These are phyloP conservation scores for Aspergillus awamori DNA, from an alignment of 2,329 filamentous ascomycete species.

Conservation along the genomic window DNA sequence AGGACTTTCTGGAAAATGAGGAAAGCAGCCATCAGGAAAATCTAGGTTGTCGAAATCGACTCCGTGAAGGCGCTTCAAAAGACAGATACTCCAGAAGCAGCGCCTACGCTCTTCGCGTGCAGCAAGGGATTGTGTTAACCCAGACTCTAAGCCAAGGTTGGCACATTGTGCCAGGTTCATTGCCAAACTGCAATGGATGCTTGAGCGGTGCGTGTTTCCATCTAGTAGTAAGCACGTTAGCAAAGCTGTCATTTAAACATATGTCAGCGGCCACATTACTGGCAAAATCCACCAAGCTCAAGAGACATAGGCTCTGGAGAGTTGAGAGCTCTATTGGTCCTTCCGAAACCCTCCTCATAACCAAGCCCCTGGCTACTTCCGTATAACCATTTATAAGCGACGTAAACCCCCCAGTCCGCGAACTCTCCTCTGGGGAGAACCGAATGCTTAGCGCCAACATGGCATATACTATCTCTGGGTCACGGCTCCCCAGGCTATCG, in stretches of 20 bases:
- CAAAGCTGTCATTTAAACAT: neutral
- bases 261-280: slow-evolving; percentile 29
- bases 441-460: slow-evolving; percentile 48
- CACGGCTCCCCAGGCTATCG: slow-evolving; percentile 42
- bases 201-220: slow-evolving; percentile 50
- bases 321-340: slow-evolving; percentile 49
- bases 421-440: slow-evolving; percentile 40
- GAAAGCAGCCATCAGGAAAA: slow-evolving; percentile 38
- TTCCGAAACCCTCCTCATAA: slow-evolving; percentile 43
- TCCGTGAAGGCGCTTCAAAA: slow-evolving; percentile 50
- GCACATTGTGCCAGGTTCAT: slow-evolving; percentile 52
- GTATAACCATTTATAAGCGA: slow-evolving; percentile 41
- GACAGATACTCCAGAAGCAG: slow-evolving; percentile 49
- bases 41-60: slow-evolving; percentile 46
- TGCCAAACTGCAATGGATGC: slow-evolving; percentile 49
- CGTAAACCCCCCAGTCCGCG: slow-evolving; percentile 24
- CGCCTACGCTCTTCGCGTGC: slow-evolving; percentile 38
- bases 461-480: slow-evolving; percentile 39
- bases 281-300: slow-evolving; percentile 47
- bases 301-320: slow-evolving; percentile 45
- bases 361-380: slow-evolving; percentile 39
- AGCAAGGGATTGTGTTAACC: slow-evolving; percentile 20
- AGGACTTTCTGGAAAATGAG: slow-evolving; percentile 45
- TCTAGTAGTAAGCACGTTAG: slow-evolving; percentile 30
- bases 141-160: slow-evolving; percentile 45